Base-by-base conservation (phyloP, 352 stramenopile species). In the Phytophthora multivora region DNA sequence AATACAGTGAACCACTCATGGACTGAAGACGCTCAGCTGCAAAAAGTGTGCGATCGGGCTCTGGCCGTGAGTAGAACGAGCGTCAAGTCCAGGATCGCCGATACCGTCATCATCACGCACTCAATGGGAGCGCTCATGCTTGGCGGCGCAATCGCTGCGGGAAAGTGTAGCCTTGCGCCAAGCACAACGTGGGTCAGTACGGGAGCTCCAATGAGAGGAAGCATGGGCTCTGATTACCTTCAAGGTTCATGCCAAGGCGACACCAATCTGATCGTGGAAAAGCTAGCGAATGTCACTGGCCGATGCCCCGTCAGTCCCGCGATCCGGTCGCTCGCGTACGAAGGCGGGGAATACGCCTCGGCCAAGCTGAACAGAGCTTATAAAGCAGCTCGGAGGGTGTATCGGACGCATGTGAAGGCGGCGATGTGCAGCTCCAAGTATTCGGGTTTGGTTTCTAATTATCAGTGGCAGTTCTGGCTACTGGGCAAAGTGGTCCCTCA, bases 211-310 rank as follows among this genome's bases (percentile, higher is more conserved):
- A 64, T 78, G 49, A 68, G 43, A 28, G 69, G 69, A 35, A 74
- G 57, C 23, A 76, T 80, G 69, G 65, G 56, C 12, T 78, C 65
- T 0, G 65, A 78, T 25, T 71, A 69, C 18, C 42, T 76, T 10
- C 72, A 66, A 51, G 47, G 39, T 15, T 59, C 57, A 0, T 80
- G 72, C 18, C 26, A 56, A 6, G 64, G 51, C 28, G 55, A 54
- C 4, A 63, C 51, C 12, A 71, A 60, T 26, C n/a, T 39, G 18
- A 31, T 71, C 33, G 35, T 71, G 13, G 63, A 62, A 40, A 58
- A 63, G 5, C 38, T 78, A 2, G 65, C 42, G 6, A 49, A 50
- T 5, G 51, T 45, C 25, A 63, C 45, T 25, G 55, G 45, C 12
- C 52, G 8, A 43, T 73, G 31, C 40, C 69, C 30, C 43, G 59